These are phyloP conservation scores for Myrmaecium sp. DNA, from an alignment of 2,329 filamentous ascomycete genomes.

Conservation along the genomic window DNA sequence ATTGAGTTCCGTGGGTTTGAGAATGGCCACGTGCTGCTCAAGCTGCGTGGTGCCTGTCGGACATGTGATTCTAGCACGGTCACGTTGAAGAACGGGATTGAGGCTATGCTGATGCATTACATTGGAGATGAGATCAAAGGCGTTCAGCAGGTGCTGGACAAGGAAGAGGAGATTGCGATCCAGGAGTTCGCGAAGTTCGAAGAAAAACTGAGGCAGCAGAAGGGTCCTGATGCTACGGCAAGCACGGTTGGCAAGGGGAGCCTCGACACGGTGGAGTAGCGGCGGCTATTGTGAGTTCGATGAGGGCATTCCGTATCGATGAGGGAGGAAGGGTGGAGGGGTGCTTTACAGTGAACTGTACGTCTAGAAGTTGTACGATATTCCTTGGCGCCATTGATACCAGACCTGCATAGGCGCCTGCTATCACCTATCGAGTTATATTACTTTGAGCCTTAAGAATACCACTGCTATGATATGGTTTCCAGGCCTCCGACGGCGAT, in stretches of 20 bases:
- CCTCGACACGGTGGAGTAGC: slow-evolving; percentile 33
- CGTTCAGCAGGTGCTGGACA: slow-evolving; percentile 77
- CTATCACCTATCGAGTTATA: too few relatives aligned
- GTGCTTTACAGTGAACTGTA: too few relatives aligned
- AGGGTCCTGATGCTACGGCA: slow-evolving; percentile 33
- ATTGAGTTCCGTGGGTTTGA: slow-evolving; percentile 86
- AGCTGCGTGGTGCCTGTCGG: slow-evolving; percentile 80
- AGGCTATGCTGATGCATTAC: slow-evolving; percentile 83
- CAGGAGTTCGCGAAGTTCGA: slow-evolving; percentile 90
- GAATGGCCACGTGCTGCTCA: slow-evolving; percentile 60
- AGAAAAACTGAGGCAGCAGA: slow-evolving; percentile 54
- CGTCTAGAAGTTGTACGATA: too few relatives aligned
- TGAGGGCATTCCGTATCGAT: too few relatives aligned
- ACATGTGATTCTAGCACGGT: slow-evolving; percentile 96
- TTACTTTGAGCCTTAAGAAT: too few relatives aligned
- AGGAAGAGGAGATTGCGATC: slow-evolving; percentile 77
- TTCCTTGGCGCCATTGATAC: too few relatives aligned
- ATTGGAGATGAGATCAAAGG: slow-evolving; percentile 78
- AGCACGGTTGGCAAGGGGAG: slow-evolving; percentile 33
- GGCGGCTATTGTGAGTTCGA: too few relatives aligned
- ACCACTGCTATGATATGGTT: too few relatives aligned
- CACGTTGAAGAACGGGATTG: slow-evolving; percentile 92
- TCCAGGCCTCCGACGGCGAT: too few relatives aligned
- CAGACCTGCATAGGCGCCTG: too few relatives aligned
- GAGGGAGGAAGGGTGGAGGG: too few relatives aligned